A percentile compares a stretch with the other conserved stretches of the same genome.
phyloP scores from a whole-genome alignment of 257 asterid species.

The Paraleonurus japonicus region DNA sequence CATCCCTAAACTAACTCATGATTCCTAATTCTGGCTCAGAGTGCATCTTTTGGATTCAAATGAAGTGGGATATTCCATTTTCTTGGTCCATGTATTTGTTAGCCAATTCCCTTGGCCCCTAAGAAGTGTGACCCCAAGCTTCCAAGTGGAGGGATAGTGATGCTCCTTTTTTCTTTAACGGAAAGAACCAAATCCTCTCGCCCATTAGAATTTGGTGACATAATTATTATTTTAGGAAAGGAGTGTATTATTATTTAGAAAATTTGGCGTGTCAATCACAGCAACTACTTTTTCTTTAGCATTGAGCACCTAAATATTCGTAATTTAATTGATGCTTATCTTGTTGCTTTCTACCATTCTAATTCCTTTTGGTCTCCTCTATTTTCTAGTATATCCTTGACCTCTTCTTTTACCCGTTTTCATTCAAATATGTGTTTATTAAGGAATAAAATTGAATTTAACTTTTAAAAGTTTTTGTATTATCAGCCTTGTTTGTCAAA shows the following conservation, averaged over 20 bases:
- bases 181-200: background rate
- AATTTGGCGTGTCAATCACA: background rate
- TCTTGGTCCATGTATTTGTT: conserved; percentile 24
- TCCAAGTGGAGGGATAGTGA: conserved; percentile 4
- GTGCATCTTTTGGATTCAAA: conserved; percentile 4
- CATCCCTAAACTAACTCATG: no score
- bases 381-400: background rate
- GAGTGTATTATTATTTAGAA: background rate
- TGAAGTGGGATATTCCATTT: conserved; percentile 26
- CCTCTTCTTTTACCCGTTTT: background rate
- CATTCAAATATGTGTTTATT: no score
- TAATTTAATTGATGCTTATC: background rate
- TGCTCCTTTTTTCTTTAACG: background rate
- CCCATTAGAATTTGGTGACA: background rate
- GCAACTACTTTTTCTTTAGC: background rate
- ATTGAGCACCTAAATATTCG: background rate
- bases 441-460: no score
- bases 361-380: background rate
- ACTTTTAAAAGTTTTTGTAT: no score
- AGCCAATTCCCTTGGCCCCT: conserved; percentile 28
- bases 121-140: conserved; percentile 1
- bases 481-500: no score
- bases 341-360: background rate
- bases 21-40: no score
- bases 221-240: background rate